Evolutionary conservation across 1,139 yeast species (phyloP).

Genomic region (Suhomyces yuchorum): DNA sequence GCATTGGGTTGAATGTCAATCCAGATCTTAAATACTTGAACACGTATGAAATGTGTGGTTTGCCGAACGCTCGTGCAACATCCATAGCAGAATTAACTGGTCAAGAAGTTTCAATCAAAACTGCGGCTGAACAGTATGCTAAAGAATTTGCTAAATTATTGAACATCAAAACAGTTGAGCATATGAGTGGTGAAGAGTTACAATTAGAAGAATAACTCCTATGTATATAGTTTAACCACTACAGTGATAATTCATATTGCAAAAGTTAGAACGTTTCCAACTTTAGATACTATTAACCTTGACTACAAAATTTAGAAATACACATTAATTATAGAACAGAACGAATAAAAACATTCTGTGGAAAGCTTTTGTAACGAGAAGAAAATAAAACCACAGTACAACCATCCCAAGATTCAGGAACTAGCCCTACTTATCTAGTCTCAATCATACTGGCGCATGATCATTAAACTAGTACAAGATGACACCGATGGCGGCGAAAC

Average conservation of each 20-base stretch:
- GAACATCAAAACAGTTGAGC: slow-evolving; percentile 50
- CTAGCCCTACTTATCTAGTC: slow-evolving; percentile 10
- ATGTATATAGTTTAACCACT: neutral
- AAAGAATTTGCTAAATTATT: slow-evolving; percentile 52
- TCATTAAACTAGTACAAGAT: slow-evolving; percentile 55
- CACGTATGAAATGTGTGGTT: slow-evolving; percentile 81
- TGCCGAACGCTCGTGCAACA: slow-evolving; percentile 55
- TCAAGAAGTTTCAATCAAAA: slow-evolving; percentile 32
- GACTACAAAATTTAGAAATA: slow-evolving; percentile 1
- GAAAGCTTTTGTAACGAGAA: slow-evolving; percentile 10
- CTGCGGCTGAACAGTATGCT: slow-evolving; percentile 54
- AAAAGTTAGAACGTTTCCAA: too few relatives aligned
- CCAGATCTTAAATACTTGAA: slow-evolving; percentile 77
- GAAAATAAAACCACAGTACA: slow-evolving; percentile 5
- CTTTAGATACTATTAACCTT: neutral
- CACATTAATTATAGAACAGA: slow-evolving; percentile 7
- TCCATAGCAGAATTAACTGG: slow-evolving; percentile 27
- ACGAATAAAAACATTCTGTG: slow-evolving; percentile 4
- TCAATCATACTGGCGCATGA: slow-evolving; percentile 6
- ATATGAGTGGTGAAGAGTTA: slow-evolving; percentile 36
- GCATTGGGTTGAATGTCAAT: slow-evolving; percentile 75
- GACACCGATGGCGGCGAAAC: slow-evolving; percentile 62
- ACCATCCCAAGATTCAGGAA: slow-evolving; percentile 9
- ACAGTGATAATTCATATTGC: neutral
- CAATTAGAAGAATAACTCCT: slow-evolving; percentile 1